Percentiles rank a stretch among this genome's conserved stretches.
Evolutionary conservation across 441 rosid genomes (phyloP).

Genomic region (Gossypium schwendimanii): DNA sequence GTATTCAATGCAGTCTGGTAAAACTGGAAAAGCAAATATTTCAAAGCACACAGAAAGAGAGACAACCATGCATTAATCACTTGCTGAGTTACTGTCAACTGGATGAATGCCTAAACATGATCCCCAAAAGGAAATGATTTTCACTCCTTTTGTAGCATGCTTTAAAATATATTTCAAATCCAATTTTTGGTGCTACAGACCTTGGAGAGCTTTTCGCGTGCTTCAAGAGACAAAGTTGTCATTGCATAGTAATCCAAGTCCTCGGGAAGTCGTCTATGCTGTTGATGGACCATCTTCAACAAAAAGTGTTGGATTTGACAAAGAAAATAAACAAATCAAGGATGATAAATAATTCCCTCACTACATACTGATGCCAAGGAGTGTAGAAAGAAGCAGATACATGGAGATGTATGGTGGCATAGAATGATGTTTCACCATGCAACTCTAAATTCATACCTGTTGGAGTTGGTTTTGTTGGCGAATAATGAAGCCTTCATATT

Average conservation of each 20-base stretch:
- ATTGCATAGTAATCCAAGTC: conserved; percentile 81
- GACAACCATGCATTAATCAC: background rate
- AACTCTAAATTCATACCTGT: conserved; percentile 45
- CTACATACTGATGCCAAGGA: background rate
- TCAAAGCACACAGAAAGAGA: background rate
- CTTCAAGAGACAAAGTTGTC: conserved; percentile 80
- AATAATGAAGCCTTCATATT: conserved; percentile 87
- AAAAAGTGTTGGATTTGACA: conserved; percentile 6
- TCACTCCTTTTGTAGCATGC: background rate
- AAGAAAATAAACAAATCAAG: conserved; percentile 3
- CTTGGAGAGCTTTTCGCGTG: conserved; percentile 95
- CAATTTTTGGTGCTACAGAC: conserved; percentile 27
- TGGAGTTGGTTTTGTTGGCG: conserved; percentile 80
- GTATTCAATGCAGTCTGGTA: background rate
- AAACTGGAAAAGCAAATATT: background rate
- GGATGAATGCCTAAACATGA: background rate
- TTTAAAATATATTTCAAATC: background rate
- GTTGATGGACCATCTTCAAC: conserved; percentile 73
- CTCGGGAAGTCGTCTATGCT: conserved; percentile 75
- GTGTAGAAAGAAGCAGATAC: background rate
- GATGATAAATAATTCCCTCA: background rate
- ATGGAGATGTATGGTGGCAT: background rate
- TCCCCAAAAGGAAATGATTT: background rate
- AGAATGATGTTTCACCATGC: background rate
- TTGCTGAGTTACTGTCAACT: background rate